Evolutionary conservation across 2,329 filamentous ascomycete species (phyloP).

Genomic region (Xylaria sp.): DNA sequence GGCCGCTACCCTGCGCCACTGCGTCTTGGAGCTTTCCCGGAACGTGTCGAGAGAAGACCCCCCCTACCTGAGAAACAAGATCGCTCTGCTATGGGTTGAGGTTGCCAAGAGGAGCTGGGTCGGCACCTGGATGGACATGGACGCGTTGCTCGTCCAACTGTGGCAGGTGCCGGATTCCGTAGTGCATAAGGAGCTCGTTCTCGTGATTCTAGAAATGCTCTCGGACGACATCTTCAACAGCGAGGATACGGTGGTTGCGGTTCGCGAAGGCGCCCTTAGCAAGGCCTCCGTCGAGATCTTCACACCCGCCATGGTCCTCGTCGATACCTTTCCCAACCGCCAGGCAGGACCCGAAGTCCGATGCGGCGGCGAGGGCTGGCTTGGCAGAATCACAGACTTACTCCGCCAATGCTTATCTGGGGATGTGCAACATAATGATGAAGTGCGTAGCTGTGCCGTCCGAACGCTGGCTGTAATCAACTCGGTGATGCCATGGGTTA

Average conservation of each 20-base stretch:
- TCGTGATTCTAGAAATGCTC: conserved; percentile 85
- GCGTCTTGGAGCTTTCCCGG: conserved; percentile 79
- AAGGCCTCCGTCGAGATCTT: conserved; percentile 93
- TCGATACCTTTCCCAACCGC: conserved; percentile 75
- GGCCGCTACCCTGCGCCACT: conserved; percentile 68
- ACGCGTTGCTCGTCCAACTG: conserved; percentile 75
- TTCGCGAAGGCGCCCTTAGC: conserved; percentile 82
- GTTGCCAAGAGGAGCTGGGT: conserved; percentile 92
- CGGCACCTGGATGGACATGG: conserved; percentile 95
- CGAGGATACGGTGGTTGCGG: conserved; percentile 82
- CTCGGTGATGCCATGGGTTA: conserved; percentile 83
- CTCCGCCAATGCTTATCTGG: conserved; percentile 72
- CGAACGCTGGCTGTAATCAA: conserved; percentile 78
- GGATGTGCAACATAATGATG: conserved; percentile 64
- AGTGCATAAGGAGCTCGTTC: conserved; percentile 79
- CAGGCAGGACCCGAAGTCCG: conserved; percentile 71
- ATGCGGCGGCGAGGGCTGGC: conserved; percentile 83
- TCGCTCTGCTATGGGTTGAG: conserved; percentile 92
- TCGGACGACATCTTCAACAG: conserved; percentile 93
- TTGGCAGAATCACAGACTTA: conserved; percentile 74
- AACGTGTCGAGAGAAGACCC: conserved; percentile 73
- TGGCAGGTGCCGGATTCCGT: conserved; percentile 72
- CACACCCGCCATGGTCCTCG: conserved; percentile 74
- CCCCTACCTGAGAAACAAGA: conserved; percentile 86
- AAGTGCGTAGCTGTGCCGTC: conserved; percentile 70